These are phyloP conservation scores for Penium margaritaceum DNA, from an alignment of 139 green algal species.

Conservation along the genomic window DNA sequence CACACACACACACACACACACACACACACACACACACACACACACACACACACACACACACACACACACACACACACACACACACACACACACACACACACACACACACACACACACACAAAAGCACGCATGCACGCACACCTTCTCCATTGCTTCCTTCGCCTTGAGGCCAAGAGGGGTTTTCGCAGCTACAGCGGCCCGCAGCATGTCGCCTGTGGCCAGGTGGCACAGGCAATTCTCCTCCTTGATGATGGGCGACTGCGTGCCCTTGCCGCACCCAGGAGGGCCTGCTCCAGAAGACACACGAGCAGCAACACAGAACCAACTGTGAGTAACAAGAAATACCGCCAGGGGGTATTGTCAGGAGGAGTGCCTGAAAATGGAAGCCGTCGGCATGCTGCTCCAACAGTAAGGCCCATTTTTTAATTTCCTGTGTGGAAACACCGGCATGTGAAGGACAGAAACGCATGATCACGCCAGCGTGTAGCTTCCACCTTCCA, in stretches of 20 bases:
- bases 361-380: neutral
- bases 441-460: neutral
- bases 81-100: no score
- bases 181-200: constrained; percentile 71
- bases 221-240: constrained; percentile 97
- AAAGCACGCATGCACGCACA: constrained; percentile 9
- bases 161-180: constrained; percentile 53
- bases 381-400: neutral
- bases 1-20: no score
- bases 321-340: neutral
- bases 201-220: constrained; percentile 90
- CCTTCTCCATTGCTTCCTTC: constrained; percentile 91
- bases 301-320: neutral
- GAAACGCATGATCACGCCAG: neutral
- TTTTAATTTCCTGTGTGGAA: no score
- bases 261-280: constrained; percentile 57
- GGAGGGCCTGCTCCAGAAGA: constrained; percentile 36
- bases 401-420: no score
- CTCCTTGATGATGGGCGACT: constrained; percentile 86
- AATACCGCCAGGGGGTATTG: neutral
- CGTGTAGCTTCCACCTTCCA: no score
- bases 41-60: no score
- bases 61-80: no score
- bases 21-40: no score
- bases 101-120: no score